A percentile compares a stretch with the other conserved stretches of the same genome.
These are phyloP conservation scores for Prunus persica DNA, from an alignment of 306 rosid genomes.

Conservation along the genomic window DNA sequence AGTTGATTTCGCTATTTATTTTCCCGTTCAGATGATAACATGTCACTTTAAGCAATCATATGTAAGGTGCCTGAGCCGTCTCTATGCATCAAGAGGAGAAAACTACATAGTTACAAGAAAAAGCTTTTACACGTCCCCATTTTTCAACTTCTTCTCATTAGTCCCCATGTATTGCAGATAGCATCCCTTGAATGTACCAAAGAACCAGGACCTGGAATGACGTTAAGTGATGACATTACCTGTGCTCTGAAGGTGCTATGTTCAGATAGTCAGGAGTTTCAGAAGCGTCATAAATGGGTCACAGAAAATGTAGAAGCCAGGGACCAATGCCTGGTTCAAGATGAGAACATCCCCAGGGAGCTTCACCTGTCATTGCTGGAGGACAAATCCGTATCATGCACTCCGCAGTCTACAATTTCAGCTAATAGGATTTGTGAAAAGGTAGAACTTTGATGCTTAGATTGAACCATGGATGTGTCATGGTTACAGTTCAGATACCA, in stretches of 20 bases:
- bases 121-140: slow-evolving; percentile 3
- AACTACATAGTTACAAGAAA: background rate
- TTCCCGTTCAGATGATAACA: background rate
- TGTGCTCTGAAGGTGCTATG: slow-evolving; percentile 42
- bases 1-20: background rate
- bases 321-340: slow-evolving; percentile 59
- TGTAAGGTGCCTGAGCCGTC: background rate
- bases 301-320: slow-evolving; percentile 36
- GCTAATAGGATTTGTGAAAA: slow-evolving; percentile 36
- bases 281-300: slow-evolving; percentile 32
- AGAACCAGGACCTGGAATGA: slow-evolving; percentile 49
- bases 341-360: slow-evolving; percentile 37
- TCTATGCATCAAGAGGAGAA: background rate
- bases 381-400: slow-evolving; percentile 22
- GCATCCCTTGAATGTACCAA: slow-evolving; percentile 53
- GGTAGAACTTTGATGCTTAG: slow-evolving; percentile 41
- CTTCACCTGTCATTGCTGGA: slow-evolving; percentile 32
- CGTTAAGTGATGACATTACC: slow-evolving; percentile 41
- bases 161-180: slow-evolving; percentile 47
- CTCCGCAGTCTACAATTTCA: slow-evolving; percentile 25
- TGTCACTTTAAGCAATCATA: background rate
- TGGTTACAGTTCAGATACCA: background rate
- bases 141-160: slow-evolving; percentile 31
- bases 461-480: background rate
- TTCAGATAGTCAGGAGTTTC: slow-evolving; percentile 45